Conservation (phyloP, 257 asterid species). For the Penstemon eatonii region DNA sequence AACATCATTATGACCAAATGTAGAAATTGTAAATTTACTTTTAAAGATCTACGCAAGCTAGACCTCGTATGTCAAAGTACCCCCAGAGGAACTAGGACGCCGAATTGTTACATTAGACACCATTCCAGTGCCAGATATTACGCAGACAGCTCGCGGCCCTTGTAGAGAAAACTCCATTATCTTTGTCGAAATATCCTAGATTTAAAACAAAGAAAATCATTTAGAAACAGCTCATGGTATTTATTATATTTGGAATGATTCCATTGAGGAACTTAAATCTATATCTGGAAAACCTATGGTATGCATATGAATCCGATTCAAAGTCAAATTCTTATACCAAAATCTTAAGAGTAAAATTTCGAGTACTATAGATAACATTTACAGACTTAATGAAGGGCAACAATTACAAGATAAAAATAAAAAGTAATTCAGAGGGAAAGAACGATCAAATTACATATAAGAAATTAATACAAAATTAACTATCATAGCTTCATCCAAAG, state of each 20-base stretch:
- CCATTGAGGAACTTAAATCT: background rate
- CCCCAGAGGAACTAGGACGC: slow-evolving; percentile 78
- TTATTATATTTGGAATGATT: background rate
- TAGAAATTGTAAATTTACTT: background rate
- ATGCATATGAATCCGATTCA: background rate
- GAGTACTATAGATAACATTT: background rate
- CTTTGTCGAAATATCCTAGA: slow-evolving; percentile 69
- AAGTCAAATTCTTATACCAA: background rate
- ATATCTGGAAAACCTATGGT: background rate
- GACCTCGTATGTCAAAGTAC: slow-evolving; percentile 83
- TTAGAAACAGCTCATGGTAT: slow-evolving; percentile 12
- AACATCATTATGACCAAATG: background rate
- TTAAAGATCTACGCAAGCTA: slow-evolving; percentile 4
- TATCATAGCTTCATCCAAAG: slow-evolving; percentile 6
- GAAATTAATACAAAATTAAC: background rate
- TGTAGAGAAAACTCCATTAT: slow-evolving; percentile 67
- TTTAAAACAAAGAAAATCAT: slow-evolving; percentile 12
- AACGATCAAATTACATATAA: background rate
- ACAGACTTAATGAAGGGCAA: background rate
- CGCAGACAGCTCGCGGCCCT: slow-evolving; percentile 85
- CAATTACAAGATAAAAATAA: background rate
- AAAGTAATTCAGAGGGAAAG: background rate
- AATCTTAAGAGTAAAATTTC: background rate
- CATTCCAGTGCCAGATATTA: slow-evolving; percentile 73
- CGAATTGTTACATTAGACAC: slow-evolving; percentile 73